These are phyloP conservation scores for Forsythia suspensa DNA, from an alignment of 257 asterid genomes.

Conservation along the genomic window DNA sequence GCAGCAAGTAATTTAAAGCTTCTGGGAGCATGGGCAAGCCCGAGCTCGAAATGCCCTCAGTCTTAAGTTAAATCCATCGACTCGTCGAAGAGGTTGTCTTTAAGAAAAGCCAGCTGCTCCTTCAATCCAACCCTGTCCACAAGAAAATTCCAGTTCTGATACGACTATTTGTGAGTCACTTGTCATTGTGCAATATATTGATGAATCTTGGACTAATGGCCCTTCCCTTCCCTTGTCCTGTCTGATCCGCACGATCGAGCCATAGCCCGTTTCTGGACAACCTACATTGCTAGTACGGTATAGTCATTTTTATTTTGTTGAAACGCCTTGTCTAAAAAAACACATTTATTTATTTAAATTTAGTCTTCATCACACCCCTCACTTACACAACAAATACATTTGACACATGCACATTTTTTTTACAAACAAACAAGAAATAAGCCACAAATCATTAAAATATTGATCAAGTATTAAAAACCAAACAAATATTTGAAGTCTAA, in stretches of 20 bases:
- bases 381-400: too few species aligned
- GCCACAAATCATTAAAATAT: too few species aligned
- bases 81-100: constrained; percentile 7
- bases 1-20: constrained; percentile 15
- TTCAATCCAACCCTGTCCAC: constrained; percentile 37
- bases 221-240: constrained; percentile 32
- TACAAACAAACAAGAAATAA: too few species aligned
- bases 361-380: not conserved
- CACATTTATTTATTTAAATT: too few species aligned
- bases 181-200: constrained; percentile 37
- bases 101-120: constrained; percentile 37
- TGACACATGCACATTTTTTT: too few species aligned
- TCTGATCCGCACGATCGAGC: constrained; percentile 39
- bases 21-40: constrained; percentile 17
- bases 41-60: constrained; percentile 38
- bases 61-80: constrained; percentile 22
- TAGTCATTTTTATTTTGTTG: not conserved
- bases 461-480: too few species aligned
- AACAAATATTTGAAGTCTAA: too few species aligned
- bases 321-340: too few species aligned
- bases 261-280: constrained; percentile 38
- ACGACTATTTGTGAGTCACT: constrained; percentile 25
- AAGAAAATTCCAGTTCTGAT: constrained; percentile 36
- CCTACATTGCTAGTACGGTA: constrained; percentile 31
- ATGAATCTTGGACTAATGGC: constrained; percentile 32